Percentiles rank a stretch among this genome's conserved stretches.
Evolutionary conservation across 208 protist species (phyloP).

Genomic region (Crithidia mellificae): DNA sequence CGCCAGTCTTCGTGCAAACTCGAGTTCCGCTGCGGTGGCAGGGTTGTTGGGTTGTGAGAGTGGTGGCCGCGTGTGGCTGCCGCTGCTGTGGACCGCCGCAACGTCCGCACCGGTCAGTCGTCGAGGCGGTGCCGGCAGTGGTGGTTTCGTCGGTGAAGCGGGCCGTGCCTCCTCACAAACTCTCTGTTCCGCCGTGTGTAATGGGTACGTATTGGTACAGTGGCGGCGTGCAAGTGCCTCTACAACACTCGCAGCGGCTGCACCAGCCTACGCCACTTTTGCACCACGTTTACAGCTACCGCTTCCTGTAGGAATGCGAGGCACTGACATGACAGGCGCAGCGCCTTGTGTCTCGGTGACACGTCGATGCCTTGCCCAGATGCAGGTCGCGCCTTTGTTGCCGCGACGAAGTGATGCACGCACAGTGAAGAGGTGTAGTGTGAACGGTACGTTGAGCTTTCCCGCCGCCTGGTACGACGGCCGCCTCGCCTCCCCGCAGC

Average conservation of each 20-base stretch:
- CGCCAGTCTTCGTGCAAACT: too few relatives aligned
- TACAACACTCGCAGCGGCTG: too few relatives aligned
- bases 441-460: neutral
- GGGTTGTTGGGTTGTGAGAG: neutral
- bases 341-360: neutral
- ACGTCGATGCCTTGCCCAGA: neutral
- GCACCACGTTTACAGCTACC: neutral
- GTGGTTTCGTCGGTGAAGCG: too few relatives aligned
- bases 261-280: neutral
- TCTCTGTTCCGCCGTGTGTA: conserved; percentile 13
- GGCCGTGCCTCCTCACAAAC: neutral
- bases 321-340: neutral
- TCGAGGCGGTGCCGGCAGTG: too few relatives aligned
- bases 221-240: conserved; percentile 17
- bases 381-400: neutral
- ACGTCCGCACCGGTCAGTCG: too few relatives aligned
- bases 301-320: too few relatives aligned
- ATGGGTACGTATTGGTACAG: conserved; percentile 27
- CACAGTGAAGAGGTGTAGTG: neutral
- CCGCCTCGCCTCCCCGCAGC: neutral
- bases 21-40: too few relatives aligned
- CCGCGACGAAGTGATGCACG: neutral
- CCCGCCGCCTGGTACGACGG: neutral
- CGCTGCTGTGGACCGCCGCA: conserved; percentile 23
- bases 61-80: conserved; percentile 31